These are phyloP conservation scores for Mucor circinelloides DNA, from an alignment of 371 early-diverging fungal genomes.

Conservation along the genomic window DNA sequence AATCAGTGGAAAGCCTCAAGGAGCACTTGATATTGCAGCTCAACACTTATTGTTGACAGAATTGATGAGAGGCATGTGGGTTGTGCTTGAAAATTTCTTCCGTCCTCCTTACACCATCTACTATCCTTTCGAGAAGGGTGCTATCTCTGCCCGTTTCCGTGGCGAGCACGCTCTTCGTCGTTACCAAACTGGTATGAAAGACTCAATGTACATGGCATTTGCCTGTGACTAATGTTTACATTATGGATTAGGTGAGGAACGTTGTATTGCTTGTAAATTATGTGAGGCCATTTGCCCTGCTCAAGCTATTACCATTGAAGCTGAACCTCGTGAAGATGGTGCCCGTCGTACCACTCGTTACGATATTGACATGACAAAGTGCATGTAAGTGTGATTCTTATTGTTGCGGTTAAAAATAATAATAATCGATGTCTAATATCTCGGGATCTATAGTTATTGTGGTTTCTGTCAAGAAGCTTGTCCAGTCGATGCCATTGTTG, in stretches of 20 bases:
- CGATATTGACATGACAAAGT: slow-evolving; percentile 99
- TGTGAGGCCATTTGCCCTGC: slow-evolving; percentile 99
- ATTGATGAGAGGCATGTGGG: slow-evolving; percentile 89
- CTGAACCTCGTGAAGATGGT: slow-evolving; percentile 96
- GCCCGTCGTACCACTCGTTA: slow-evolving; percentile 95
- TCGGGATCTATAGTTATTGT: slow-evolving; percentile 70
- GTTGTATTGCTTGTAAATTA: slow-evolving; percentile 98
- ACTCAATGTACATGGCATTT: neutral
- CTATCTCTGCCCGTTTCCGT: slow-evolving; percentile 92
- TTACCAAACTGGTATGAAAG: slow-evolving; percentile 84
- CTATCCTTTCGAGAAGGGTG: slow-evolving; percentile 97
- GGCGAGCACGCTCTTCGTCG: slow-evolving; percentile 97
- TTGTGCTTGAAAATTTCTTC: slow-evolving; percentile 93
- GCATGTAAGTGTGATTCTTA: slow-evolving; percentile 57
- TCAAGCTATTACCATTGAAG: slow-evolving; percentile 99
- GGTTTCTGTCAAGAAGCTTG: slow-evolving; percentile 93
- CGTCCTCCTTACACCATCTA: slow-evolving; percentile 95
- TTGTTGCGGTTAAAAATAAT: too few relatives aligned
- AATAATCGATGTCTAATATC: neutral
- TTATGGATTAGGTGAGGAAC: slow-evolving; percentile 86
- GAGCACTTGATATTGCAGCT: slow-evolving; percentile 77
- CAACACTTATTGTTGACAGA: slow-evolving; percentile 90
- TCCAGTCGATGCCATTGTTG: slow-evolving; percentile 97
- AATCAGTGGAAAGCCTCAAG: slow-evolving; percentile 40
- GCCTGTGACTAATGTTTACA: neutral